Conservation (phyloP, 306 rosid species). For the Dryas octopetala region DNA sequence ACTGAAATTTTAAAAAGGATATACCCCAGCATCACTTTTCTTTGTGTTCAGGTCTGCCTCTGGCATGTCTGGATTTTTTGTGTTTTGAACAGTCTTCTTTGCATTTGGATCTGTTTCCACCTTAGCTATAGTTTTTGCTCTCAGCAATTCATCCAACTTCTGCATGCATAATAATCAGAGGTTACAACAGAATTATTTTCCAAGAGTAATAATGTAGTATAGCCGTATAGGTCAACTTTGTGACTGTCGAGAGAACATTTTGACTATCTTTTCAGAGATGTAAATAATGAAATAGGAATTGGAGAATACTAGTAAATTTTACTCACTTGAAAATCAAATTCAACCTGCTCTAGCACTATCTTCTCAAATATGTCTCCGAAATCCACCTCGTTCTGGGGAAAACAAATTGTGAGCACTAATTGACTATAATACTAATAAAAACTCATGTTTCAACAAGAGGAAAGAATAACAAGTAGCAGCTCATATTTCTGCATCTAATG, state of each 20-base stretch:
- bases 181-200: background rate
- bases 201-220: background rate
- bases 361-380: constrained; percentile 54
- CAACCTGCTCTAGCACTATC: constrained; percentile 51
- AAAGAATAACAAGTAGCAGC: background rate
- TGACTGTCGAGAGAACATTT: background rate
- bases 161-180: background rate
- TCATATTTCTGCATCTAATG: background rate
- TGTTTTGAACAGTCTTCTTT: constrained; percentile 52
- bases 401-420: constrained; percentile 6
- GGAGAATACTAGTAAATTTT: constrained; percentile 20
- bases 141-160: constrained; percentile 34
- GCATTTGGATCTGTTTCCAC: constrained; percentile 54
- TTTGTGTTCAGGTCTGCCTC: constrained; percentile 39
- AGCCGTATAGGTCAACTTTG: background rate
- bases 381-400: constrained; percentile 62
- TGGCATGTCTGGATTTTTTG: constrained; percentile 50
- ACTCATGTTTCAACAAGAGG: background rate
- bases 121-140: constrained; percentile 38
- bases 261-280: background rate
- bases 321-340: constrained; percentile 71
- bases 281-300: constrained; percentile 3
- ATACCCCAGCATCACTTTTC: constrained; percentile 63
- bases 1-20: background rate
- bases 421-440: background rate